These are phyloP conservation scores for Breviolum minutum DNA, from an alignment of 73 alveolate genomes.

Conservation along the genomic window DNA sequence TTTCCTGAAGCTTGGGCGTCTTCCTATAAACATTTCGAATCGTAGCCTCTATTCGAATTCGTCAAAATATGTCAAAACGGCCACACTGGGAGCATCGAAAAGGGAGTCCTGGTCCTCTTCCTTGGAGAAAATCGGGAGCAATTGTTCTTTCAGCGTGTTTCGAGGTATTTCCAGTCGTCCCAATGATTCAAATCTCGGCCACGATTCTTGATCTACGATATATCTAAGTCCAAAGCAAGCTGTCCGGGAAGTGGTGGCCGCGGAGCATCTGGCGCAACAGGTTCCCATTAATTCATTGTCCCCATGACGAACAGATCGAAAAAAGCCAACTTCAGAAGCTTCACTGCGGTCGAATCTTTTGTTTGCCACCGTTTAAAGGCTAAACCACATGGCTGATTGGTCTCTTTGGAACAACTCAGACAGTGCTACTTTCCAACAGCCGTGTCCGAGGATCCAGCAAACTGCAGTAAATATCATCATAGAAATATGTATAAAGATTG, in stretches of 20 bases:
- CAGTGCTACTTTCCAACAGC: background rate
- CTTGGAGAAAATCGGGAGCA: too few relatives aligned
- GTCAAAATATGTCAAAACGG: too few relatives aligned
- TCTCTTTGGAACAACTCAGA: constrained; percentile 17
- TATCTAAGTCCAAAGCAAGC: background rate
- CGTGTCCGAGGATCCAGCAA: background rate
- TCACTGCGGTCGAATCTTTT: too few relatives aligned
- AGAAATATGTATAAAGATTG: background rate
- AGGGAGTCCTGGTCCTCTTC: too few relatives aligned
- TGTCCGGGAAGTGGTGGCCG: constrained; percentile 37
- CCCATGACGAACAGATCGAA: background rate
- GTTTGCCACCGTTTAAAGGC: background rate
- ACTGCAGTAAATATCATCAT: too few relatives aligned
- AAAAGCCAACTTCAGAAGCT: too few relatives aligned
- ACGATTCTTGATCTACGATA: background rate
- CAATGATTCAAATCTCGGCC: background rate
- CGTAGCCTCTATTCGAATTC: too few relatives aligned
- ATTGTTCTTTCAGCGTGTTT: too few relatives aligned
- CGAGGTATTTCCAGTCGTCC: too few relatives aligned
- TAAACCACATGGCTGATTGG: constrained; percentile 5
- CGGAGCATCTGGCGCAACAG: constrained; percentile 10
- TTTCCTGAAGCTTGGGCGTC: too few relatives aligned
- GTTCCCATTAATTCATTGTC: background rate
- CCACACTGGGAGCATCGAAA: too few relatives aligned
- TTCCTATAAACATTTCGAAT: too few relatives aligned